These are phyloP conservation scores for Cladosporium phlei DNA, from an alignment of 2,329 filamentous ascomycete genomes.

Conservation along the genomic window DNA sequence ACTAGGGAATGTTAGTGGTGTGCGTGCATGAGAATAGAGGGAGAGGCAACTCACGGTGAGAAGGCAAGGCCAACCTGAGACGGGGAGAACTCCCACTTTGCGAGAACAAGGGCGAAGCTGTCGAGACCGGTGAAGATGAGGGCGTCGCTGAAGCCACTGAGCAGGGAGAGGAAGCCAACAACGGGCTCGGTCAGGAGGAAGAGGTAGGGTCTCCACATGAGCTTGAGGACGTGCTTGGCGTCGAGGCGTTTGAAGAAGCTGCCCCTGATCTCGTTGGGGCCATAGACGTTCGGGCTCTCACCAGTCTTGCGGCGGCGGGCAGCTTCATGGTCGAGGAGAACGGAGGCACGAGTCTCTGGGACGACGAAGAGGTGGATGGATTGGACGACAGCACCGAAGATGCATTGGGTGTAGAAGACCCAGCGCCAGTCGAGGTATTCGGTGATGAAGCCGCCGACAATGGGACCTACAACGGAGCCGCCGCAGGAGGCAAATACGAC, in stretches of 20 bases:
- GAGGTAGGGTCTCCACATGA: conserved; percentile 62
- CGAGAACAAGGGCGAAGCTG: conserved; percentile 63
- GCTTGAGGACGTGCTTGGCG: conserved; percentile 39
- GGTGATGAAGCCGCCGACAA: conserved; percentile 30
- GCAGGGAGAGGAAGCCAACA: conserved; percentile 63
- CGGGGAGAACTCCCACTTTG: conserved; percentile 55
- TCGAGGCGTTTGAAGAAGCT: conserved; percentile 39
- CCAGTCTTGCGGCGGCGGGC: conserved; percentile 64
- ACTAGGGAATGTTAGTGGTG: conserved; percentile 15
- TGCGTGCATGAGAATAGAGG: neutral
- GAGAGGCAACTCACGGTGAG: conserved; percentile 31
- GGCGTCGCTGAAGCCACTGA: conserved; percentile 68
- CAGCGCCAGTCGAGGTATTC: conserved; percentile 61
- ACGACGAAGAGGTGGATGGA: conserved; percentile 79
- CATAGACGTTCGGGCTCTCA: conserved; percentile 73
- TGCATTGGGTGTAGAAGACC: conserved; percentile 81
- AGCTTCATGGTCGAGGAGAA: conserved; percentile 82
- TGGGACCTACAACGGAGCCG: conserved; percentile 30
- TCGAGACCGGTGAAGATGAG: conserved; percentile 76
- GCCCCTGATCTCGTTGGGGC: conserved; percentile 68
- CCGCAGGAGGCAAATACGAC: conserved; percentile 58
- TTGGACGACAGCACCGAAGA: conserved; percentile 74
- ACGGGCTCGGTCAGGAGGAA: conserved; percentile 74
- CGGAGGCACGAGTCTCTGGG: conserved; percentile 62
- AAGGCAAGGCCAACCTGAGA: conserved; percentile 57